Base-by-base conservation (phyloP, 2,329 filamentous ascomycete species). In the Fusarium concolor region DNA sequence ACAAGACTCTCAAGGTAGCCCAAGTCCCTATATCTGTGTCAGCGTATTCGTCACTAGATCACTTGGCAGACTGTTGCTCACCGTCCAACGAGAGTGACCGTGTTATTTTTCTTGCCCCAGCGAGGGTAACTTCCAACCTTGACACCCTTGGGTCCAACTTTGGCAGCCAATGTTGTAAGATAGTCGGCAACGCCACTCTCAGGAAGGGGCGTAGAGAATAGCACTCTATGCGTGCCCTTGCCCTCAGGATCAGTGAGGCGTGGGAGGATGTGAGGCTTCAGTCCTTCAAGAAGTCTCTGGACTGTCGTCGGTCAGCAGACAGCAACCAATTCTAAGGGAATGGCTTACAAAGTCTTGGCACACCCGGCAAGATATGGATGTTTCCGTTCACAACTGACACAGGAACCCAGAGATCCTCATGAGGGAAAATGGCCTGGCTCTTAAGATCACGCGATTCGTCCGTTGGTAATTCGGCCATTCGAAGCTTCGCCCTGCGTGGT, bases 71-170 rank as follows among this genome's bases (percentile, higher is more conserved):
- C 22, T 15, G 22, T 24, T 35, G 53, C 80, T 71, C 75, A 87
- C 84, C 80, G 83, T 70, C 88, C 88, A 20, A 97, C 94, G 53
- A 99, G 83, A 12, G 95, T 97, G 46, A 98, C 93, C 0, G 94
- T 96, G 79, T 98, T 98, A 67, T 85, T 85, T 74, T 89, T 88
- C 84, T 93, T 95, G 7, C 92, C 93, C 94, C 94, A 97, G 56
- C 93, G 85, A 35, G 96, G 96, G 79, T 99, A 98, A 79, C 93
- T 97, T 45, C 96, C 96, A 17, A 98, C 93, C 81, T 98, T 98
- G 74, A 98, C 86, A 5, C 93, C 94, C 74, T 87, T 89, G 1
- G 88, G 82, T 76, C 89, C 90, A 22, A 94, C 91, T 77, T 88
- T 88, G 28, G 83, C 86, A 6, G 94, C 92, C 65, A 98, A 82